These are phyloP conservation scores for Metschnikowia reukaufii DNA, from an alignment of 805 yeast species.

Conservation along the genomic window DNA sequence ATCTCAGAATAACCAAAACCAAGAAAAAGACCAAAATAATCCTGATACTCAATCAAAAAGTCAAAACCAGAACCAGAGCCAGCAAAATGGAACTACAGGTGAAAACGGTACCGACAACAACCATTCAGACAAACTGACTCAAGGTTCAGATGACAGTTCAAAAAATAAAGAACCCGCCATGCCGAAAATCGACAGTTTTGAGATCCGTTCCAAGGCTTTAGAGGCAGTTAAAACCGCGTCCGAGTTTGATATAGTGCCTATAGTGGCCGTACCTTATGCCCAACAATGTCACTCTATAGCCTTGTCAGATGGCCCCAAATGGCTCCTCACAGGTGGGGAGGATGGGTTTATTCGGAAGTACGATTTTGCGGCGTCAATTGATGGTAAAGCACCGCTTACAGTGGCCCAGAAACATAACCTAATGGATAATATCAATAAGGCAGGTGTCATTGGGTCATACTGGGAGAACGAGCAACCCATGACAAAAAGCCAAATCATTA, in stretches of 20 bases:
- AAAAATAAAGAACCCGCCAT: not conserved
- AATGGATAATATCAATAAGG: constrained; percentile 80
- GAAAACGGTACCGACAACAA: constrained; percentile 18
- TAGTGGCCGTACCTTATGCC: constrained; percentile 84
- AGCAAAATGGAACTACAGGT: not conserved
- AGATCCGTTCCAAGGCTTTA: constrained; percentile 26
- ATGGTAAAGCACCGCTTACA: constrained; percentile 83
- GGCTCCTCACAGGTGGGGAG: constrained; percentile 92
- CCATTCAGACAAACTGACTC: not conserved
- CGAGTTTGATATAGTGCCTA: constrained; percentile 72
- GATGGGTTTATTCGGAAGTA: constrained; percentile 92
- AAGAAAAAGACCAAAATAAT: constrained; percentile 12
- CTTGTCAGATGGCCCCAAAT: constrained; percentile 75
- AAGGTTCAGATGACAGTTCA: not conserved
- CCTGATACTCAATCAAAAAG: not conserved
- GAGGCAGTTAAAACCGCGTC: constrained; percentile 51
- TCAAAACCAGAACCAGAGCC: not conserved
- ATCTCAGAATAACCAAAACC: not conserved
- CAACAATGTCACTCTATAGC: constrained; percentile 76
- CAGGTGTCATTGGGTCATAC: constrained; percentile 79
- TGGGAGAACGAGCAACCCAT: constrained; percentile 97
- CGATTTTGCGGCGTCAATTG: constrained; percentile 81
- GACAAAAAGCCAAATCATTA: constrained; percentile 41
- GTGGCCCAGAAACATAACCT: constrained; percentile 88
- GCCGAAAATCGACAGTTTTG: not conserved